Conservation (phyloP, 2,329 filamentous ascomycete genomes). For the Chrysosphaeria jannelii region DNA sequence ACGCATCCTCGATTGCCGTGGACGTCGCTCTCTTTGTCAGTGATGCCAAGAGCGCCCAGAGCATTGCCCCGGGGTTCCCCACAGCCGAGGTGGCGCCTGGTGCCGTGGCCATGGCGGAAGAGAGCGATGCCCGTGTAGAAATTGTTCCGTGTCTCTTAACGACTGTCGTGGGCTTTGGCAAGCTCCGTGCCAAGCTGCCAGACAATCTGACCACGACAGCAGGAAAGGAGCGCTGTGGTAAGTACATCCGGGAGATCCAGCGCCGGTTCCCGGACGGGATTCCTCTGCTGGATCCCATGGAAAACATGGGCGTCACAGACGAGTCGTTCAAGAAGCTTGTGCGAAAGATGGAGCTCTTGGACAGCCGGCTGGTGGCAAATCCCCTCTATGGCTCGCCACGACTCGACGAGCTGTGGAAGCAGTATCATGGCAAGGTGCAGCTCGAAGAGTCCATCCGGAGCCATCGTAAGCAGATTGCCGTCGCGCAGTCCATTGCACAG, state of each 20-base stretch:
- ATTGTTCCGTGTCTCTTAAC: slow-evolving; percentile 65
- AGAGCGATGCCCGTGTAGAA: slow-evolving; percentile 25
- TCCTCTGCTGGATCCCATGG: slow-evolving; percentile 67
- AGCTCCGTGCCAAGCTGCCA: slow-evolving; percentile 58
- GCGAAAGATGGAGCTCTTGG: slow-evolving; percentile 86
- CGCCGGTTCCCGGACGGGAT: slow-evolving; percentile 79
- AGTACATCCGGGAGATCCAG: slow-evolving; percentile 47
- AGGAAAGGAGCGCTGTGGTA: slow-evolving; percentile 36
- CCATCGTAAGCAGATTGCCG: slow-evolving; percentile 60
- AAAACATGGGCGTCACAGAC: slow-evolving; percentile 86
- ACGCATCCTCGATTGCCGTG: slow-evolving; percentile 45
- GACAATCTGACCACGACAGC: slow-evolving; percentile 38
- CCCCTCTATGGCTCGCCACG: slow-evolving; percentile 75
- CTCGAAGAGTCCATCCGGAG: slow-evolving; percentile 55
- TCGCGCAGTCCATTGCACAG: slow-evolving; percentile 68
- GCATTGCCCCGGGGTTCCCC: slow-evolving; percentile 12
- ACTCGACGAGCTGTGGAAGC: slow-evolving; percentile 57
- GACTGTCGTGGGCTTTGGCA: slow-evolving; percentile 58
- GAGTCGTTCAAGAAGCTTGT: slow-evolving; percentile 82
- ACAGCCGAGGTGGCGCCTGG: slow-evolving; percentile 27
- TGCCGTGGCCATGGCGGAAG: slow-evolving; percentile 13
- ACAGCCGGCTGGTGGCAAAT: slow-evolving; percentile 66
- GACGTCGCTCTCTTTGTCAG: slow-evolving; percentile 46
- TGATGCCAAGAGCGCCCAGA: slow-evolving; percentile 13
- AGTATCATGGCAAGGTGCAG: slow-evolving; percentile 56